Conservation (phyloP, 768 basidiomycete species). For the Solioccasus polychromus region DNA sequence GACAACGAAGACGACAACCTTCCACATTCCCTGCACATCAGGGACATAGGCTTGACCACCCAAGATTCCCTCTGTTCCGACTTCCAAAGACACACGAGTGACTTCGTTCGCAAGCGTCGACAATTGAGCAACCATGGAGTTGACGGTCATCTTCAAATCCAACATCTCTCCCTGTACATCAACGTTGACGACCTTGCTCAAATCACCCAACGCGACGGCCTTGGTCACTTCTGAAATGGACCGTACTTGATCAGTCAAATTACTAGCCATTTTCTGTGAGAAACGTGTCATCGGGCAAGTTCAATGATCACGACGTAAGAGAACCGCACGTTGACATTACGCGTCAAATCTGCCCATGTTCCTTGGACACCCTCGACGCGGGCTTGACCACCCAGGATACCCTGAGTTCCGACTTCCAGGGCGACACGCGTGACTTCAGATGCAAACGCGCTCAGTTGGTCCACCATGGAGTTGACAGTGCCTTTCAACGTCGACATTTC, state of each 20-base stretch:
- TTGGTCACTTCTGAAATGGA: constrained; percentile 87
- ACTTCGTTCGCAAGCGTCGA: constrained; percentile 78
- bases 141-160: constrained; percentile 77
- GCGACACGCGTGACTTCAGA: constrained; percentile 82
- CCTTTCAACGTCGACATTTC: constrained; percentile 84
- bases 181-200: constrained; percentile 82
- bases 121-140: constrained; percentile 73
- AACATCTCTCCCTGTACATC: constrained; percentile 96
- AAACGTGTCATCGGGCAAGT: background rate
- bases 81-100: constrained; percentile 89
- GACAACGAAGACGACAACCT: constrained; percentile 42
- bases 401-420: constrained; percentile 86
- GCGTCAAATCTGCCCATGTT: constrained; percentile 88
- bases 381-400: constrained; percentile 88
- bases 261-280: constrained; percentile 81
- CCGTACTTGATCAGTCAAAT: constrained; percentile 83
- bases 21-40: constrained; percentile 95
- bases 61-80: constrained; percentile 89
- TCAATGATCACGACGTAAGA: background rate
- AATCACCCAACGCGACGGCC: constrained; percentile 78
- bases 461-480: constrained; percentile 94
- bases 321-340: constrained; percentile 77
- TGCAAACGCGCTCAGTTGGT: constrained; percentile 83
- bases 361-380: constrained; percentile 89
- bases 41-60: constrained; percentile 91